phyloP scores from a whole-genome alignment of 2,329 filamentous ascomycete species.

The Sclerotinia borealis region DNA sequence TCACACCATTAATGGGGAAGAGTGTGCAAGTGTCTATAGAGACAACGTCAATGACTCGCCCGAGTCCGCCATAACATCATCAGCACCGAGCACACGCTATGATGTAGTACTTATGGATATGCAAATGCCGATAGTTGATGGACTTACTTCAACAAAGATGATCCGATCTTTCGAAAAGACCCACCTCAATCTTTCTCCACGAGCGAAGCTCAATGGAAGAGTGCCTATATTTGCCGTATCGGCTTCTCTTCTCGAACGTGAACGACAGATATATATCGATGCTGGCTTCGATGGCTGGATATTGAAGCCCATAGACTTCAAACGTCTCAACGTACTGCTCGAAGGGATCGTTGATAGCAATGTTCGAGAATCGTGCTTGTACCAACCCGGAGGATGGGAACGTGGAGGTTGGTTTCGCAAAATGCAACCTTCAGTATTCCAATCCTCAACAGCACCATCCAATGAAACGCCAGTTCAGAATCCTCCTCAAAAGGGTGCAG shows the following conservation, averaged over 20 bases:
- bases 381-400: conserved; percentile 71
- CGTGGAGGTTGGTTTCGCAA: conserved; percentile 72
- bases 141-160: conserved; percentile 73
- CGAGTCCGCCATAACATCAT: background rate
- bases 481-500: background rate
- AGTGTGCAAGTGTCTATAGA: conserved; percentile 67
- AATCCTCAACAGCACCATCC: conserved; percentile 2
- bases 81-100: conserved; percentile 40
- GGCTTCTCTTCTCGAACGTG: conserved; percentile 68
- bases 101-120: conserved; percentile 90
- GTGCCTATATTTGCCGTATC: conserved; percentile 84
- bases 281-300: conserved; percentile 90
- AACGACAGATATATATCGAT: conserved; percentile 63
- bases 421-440: conserved; percentile 19
- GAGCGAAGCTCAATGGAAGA: conserved; percentile 55
- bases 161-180: conserved; percentile 67
- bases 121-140: conserved; percentile 93
- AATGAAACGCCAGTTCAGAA: conserved; percentile 5
- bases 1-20: conserved; percentile 76
- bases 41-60: conserved; percentile 44
- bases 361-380: conserved; percentile 56
- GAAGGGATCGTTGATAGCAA: conserved; percentile 59
- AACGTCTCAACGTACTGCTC: conserved; percentile 63
- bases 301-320: conserved; percentile 79
- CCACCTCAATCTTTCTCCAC: conserved; percentile 47